Base-by-base conservation (phyloP, 1,284 basidiomycete species). In the Spongiforma sp. region DNA sequence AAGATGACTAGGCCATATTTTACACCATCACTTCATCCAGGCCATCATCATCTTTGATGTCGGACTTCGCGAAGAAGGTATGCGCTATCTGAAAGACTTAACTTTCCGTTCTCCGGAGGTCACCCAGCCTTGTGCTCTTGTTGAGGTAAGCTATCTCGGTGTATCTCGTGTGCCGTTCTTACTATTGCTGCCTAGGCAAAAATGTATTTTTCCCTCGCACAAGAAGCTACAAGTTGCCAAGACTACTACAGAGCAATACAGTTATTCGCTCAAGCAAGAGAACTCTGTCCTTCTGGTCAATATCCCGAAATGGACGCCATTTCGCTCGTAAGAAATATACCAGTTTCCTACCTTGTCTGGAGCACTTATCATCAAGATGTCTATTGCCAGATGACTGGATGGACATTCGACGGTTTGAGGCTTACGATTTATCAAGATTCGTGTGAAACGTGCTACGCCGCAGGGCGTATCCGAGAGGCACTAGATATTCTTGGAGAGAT, bases 371-470 rank as follows among this genome's bases (percentile, higher is more conserved):
- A n/a, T n/a, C n/a, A n/a, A n/a, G 9, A 53, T 24, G 59, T n/a
- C 7, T 19, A 32, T 7, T 46, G 2, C 46, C 26, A 72, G 73
- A 56, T 73, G 21, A 71, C 39, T 12, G 62, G 73, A 15, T 75
- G 73, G 71, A n/a, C 39, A 24, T 68, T 72, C 24, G 61, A 65
- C 33, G 56, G 15, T 15, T 30, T 75, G 33, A 61, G 56, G 48
- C 43, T 64, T 28, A 9, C 36, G 11, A 56, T 74, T 14, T 48
- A 67, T 48, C 59, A 19, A 28, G 53, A 61, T 30, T 57, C 28
- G 32, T 72, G 64, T 33, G 55, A 70, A 11, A 70, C 69, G 2
- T 68, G 33, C 36, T 57, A 41, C 8, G 32, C 37, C 1, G 57
- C 59, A 0, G 24, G 24, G 30, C 28, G 26, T 10, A 39, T n/a